These are phyloP conservation scores for Penicillium manginii DNA, from an alignment of 495 filamentous ascomycete genomes.

Conservation along the genomic window DNA sequence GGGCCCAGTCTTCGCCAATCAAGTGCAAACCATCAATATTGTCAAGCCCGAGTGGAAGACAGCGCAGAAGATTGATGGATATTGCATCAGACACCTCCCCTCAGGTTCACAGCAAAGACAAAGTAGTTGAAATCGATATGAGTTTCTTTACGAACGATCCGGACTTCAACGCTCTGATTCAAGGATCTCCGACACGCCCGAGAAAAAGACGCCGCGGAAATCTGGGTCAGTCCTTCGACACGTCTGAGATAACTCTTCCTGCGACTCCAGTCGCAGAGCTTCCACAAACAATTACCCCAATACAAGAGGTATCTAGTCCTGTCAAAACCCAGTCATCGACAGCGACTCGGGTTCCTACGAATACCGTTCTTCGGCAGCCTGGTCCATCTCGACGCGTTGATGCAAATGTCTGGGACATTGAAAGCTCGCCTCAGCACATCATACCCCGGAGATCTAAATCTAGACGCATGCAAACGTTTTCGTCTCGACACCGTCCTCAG, in stretches of 20 bases:
- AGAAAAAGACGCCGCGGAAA: slow-evolving; percentile 46
- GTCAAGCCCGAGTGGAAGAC: slow-evolving; percentile 47
- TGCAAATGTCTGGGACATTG: slow-evolving; percentile 45
- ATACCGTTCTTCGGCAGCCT: slow-evolving; percentile 20
- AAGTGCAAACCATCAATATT: slow-evolving; percentile 36
- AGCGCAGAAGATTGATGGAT: slow-evolving; percentile 47
- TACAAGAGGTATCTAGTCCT: slow-evolving; percentile 6
- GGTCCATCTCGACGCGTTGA: slow-evolving; percentile 30
- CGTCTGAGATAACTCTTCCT: slow-evolving; percentile 40
- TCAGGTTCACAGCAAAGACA: slow-evolving; percentile 27
- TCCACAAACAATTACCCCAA: slow-evolving; percentile 22
- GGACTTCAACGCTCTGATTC: slow-evolving; percentile 43
- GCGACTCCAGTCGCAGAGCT: slow-evolving; percentile 32
- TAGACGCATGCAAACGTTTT: neutral
- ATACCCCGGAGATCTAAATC: slow-evolving; percentile 30
- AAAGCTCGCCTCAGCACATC: slow-evolving; percentile 36
- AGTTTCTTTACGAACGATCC: slow-evolving; percentile 49
- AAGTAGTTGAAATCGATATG: slow-evolving; percentile 44
- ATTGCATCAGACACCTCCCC: slow-evolving; percentile 52
- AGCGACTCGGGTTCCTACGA: slow-evolving; percentile 16
- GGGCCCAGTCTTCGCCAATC: slow-evolving; percentile 36
- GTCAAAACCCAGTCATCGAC: slow-evolving; percentile 18
- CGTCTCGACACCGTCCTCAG: neutral
- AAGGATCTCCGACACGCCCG: slow-evolving; percentile 41
- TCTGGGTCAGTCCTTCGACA: slow-evolving; percentile 33